These are phyloP conservation scores for Cucurbita ficifolia DNA, from an alignment of 306 rosid genomes.

Conservation along the genomic window DNA sequence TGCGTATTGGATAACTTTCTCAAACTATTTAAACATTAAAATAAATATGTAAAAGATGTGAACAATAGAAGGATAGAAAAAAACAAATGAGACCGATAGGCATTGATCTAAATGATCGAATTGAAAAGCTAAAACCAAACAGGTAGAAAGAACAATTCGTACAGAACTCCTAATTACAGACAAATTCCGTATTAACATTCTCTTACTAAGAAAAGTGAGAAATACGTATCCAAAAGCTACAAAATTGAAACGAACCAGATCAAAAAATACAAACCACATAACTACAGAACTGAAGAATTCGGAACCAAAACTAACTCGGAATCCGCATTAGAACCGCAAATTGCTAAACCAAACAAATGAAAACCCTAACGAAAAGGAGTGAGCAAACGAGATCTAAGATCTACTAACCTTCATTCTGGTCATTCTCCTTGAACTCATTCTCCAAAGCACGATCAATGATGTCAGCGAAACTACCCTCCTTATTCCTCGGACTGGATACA, in stretches of 20 bases:
- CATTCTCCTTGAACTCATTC: constrained; percentile 83
- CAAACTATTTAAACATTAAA: neutral
- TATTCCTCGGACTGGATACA: constrained; percentile 42
- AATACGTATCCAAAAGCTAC: neutral
- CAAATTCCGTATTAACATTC: neutral
- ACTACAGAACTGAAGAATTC: too few relatives aligned
- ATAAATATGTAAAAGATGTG: neutral
- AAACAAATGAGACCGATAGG: neutral
- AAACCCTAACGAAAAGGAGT: constrained; percentile 6
- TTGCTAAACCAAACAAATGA: neutral
- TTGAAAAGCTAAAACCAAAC: neutral
- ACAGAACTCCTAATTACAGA: neutral
- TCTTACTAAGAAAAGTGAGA: neutral
- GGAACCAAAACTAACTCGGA: neutral
- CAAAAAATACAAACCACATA: neutral
- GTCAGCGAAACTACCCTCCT: constrained; percentile 83
- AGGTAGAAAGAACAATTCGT: neutral
- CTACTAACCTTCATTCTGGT: constrained; percentile 75
- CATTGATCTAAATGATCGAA: neutral
- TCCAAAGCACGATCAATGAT: constrained; percentile 90
- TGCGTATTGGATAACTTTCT: neutral
- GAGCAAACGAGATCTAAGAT: constrained; percentile 1
- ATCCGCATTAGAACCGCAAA: neutral
- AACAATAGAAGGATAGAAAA: neutral
- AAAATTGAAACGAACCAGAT: neutral